Conservation (phyloP, 352 stramenopile genomes). For the Phytophthora fragariaefolia region DNA sequence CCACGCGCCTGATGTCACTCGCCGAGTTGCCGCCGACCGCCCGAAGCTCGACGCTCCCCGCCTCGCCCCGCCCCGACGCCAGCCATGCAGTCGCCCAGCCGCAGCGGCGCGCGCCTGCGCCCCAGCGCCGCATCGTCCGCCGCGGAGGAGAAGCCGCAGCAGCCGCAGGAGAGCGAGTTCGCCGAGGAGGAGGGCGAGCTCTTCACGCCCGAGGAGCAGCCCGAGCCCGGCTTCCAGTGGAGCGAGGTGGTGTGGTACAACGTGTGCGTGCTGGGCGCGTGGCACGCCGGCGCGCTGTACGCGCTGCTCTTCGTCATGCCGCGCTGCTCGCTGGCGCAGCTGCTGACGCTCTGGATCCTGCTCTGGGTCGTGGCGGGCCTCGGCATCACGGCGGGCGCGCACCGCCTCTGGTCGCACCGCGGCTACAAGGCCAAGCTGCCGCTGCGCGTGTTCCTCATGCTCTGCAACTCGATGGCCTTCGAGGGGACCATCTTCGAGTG, state of each 20-base stretch:
- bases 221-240: conserved; percentile 56
- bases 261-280: conserved; percentile 62
- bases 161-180: conserved; percentile 27
- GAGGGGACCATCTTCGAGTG: conserved; percentile 98
- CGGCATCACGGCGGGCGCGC: conserved; percentile 97
- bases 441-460: conserved; percentile 96
- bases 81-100: too few relatives aligned
- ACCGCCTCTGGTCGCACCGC: conserved; percentile 97
- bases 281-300: conserved; percentile 84
- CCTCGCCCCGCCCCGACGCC: too few relatives aligned
- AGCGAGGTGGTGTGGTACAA: conserved; percentile 90
- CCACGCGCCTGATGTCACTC: too few relatives aligned
- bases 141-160: neutral
- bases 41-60: neutral
- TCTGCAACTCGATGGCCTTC: conserved; percentile 97
- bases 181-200: conserved; percentile 54
- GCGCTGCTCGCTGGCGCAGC: conserved; percentile 44
- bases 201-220: conserved; percentile 39
- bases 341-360: conserved; percentile 66
- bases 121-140: conserved; percentile 4
- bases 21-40: conserved; percentile 19
- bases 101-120: conserved; percentile 3
- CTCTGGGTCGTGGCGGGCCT: conserved; percentile 89
- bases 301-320: conserved; percentile 69
- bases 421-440: conserved; percentile 94